Base-by-base conservation (phyloP, 192 early-diverging fungal species). In the Paraglomus brasilianum region DNA sequence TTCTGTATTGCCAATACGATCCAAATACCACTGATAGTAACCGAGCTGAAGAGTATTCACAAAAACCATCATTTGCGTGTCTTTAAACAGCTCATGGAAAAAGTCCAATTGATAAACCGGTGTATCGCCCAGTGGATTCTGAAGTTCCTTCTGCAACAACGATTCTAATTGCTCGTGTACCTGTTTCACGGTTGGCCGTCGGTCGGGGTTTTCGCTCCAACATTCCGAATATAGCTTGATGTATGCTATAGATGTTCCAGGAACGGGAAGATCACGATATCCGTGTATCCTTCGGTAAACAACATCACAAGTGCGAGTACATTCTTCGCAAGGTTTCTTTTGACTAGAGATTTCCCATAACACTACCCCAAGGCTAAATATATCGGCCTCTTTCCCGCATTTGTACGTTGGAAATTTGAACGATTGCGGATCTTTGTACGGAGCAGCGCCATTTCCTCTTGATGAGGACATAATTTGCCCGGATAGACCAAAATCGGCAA, bases 171-270 rank as follows among this genome's bases (percentile, higher is more conserved):
- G 0, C 1, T 42, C 19, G 14, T 55, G 24, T 39, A 70, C 57
- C n/a, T 44, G 5, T 38, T 70, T 22, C 19, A 19, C 19, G 13
- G 13, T 22, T 5, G 36, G 55, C 45, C 68, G 21, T 17, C 30
- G 41, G 17, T 62, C 19, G 8, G 68, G 68, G 3, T 45, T 21
- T 17, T 36, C 13, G 17, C 14, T 41, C 68, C 68, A 70, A 42
- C 55, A 70, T 44, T 43, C 10, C 14, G 17, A 45, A 46, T 70
- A 70, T 14, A 70, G 36, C n/a, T 70, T 55, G 39, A 30, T 22
- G 45, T 70, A 70, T 53, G 44, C 40, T 49, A 22, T 15, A 42
- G 68, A 55, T 10, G 68, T 70, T 17, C 21, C 19, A 24, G n/a
- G 17, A 3, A 59, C 43, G 10, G 58, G 60, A 19, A 5, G 19